These are phyloP conservation scores for Cytospora paraplurivora DNA, from an alignment of 2,329 filamentous ascomycete genomes.

Conservation along the genomic window DNA sequence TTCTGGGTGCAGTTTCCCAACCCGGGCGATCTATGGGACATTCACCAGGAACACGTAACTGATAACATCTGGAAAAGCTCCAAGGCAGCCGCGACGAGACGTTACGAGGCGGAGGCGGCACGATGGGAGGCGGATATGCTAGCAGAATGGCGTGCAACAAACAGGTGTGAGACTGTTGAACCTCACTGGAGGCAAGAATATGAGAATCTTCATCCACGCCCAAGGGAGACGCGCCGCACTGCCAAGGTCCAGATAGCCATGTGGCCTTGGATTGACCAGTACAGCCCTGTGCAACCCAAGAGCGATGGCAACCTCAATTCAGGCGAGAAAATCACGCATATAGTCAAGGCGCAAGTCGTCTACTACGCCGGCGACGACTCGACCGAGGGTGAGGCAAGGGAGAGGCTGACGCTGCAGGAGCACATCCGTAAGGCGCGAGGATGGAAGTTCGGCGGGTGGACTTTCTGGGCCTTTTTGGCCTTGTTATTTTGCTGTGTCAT, in stretches of 20 bases:
- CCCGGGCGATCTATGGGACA: constrained; percentile 35
- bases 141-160: not conserved
- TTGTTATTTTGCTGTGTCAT: not conserved
- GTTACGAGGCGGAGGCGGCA: not conserved
- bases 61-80: constrained; percentile 32
- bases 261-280: constrained; percentile 38
- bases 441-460: not conserved
- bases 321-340: constrained; percentile 31
- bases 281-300: constrained; percentile 27
- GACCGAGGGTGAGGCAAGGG: constrained; percentile 16
- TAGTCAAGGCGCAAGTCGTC: constrained; percentile 35
- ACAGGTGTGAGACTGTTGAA: not conserved
- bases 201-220: not conserved
- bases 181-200: not conserved
- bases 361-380: constrained; percentile 37
- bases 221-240: constrained; percentile 23
- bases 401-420: constrained; percentile 22
- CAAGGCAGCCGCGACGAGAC: constrained; percentile 1
- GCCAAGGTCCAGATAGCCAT: constrained; percentile 38
- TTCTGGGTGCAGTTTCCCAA: constrained; percentile 37
- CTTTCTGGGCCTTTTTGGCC: not conserved
- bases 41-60: constrained; percentile 33
- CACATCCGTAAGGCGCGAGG: constrained; percentile 9
- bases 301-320: constrained; percentile 26
- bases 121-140: constrained; percentile 19